Percentiles rank a stretch among this genome's conserved stretches.
phyloP scores from a whole-genome alignment of 106 monocot genomes.

The Dactylorhiza incarnata region DNA sequence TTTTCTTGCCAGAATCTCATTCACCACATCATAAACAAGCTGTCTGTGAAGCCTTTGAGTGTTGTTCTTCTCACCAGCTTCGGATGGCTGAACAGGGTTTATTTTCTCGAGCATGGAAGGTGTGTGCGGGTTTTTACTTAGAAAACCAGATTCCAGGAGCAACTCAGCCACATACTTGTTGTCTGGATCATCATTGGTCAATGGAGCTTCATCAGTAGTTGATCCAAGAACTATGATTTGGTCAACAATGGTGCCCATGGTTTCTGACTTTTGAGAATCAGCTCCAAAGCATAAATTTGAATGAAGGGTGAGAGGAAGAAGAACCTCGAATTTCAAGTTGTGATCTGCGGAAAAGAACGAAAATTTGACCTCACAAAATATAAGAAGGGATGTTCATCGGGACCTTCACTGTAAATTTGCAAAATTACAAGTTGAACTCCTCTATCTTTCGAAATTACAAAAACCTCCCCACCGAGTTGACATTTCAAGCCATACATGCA shows the following conservation, averaged over 20 bases:
- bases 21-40: slow-evolving; percentile 71
- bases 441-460: no score
- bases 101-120: slow-evolving; percentile 65
- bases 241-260: slow-evolving; percentile 29
- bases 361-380: neutral
- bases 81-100: slow-evolving; percentile 10
- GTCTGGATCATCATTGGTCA: slow-evolving; percentile 32
- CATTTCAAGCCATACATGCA: no score
- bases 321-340: slow-evolving; percentile 9
- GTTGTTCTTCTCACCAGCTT: slow-evolving; percentile 11
- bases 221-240: slow-evolving; percentile 34
- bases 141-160: slow-evolving; percentile 51
- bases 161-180: slow-evolving; percentile 65
- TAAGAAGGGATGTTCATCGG: no score
- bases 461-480: no score
- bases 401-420: no score
- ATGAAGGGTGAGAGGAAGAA: slow-evolving; percentile 15
- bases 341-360: slow-evolving; percentile 14
- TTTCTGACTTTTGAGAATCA: slow-evolving; percentile 33
- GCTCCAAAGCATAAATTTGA: slow-evolving; percentile 8
- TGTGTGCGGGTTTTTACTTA: slow-evolving; percentile 35
- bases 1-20: slow-evolving; percentile 54
- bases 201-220: slow-evolving; percentile 15
- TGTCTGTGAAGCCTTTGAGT: slow-evolving; percentile 40
- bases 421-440: no score